phyloP scores from a whole-genome alignment of 805 yeast genomes.

The Clavispora asparagi region DNA sequence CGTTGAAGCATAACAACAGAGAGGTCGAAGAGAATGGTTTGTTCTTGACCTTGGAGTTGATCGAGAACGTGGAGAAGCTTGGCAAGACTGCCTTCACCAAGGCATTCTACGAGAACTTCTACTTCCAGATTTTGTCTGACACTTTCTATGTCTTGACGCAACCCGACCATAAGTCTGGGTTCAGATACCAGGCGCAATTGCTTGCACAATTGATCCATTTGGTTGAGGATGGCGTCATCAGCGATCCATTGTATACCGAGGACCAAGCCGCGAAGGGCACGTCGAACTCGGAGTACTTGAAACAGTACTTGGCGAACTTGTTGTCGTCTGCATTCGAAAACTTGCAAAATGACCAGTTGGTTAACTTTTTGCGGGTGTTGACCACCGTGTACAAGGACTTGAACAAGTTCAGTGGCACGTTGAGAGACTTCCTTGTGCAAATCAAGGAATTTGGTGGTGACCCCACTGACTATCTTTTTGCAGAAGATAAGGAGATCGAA shows the following conservation, averaged over 20 bases:
- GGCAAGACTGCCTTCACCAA: slow-evolving; percentile 70
- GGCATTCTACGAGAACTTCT: slow-evolving; percentile 84
- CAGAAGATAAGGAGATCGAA: slow-evolving; percentile 86
- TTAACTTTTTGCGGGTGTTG: slow-evolving; percentile 74
- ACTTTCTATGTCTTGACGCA: slow-evolving; percentile 92
- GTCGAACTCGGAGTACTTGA: slow-evolving; percentile 70
- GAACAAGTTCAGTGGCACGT: slow-evolving; percentile 69
- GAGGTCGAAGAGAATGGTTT: slow-evolving; percentile 94
- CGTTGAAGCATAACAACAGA: slow-evolving; percentile 94
- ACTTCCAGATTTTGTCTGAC: slow-evolving; percentile 84
- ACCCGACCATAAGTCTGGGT: slow-evolving; percentile 96
- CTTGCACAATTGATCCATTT: slow-evolving; percentile 78
- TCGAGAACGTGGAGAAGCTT: slow-evolving; percentile 76
- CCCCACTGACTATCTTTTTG: slow-evolving; percentile 88
- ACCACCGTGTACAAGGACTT: slow-evolving; percentile 69
- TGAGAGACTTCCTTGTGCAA: slow-evolving; percentile 95
- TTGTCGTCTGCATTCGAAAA: slow-evolving; percentile 89
- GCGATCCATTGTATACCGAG: slow-evolving; percentile 72
- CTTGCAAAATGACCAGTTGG: slow-evolving; percentile 75
- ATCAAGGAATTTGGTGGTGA: slow-evolving; percentile 95
- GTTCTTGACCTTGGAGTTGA: slow-evolving; percentile 73
- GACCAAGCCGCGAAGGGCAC: slow-evolving; percentile 85
- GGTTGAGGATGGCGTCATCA: slow-evolving; percentile 70
- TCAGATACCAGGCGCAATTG: slow-evolving; percentile 79
- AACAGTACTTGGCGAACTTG: slow-evolving; percentile 76